These are phyloP conservation scores for Carex cristatella DNA, from an alignment of 176 grass and related monocot genomes.

Conservation along the genomic window DNA sequence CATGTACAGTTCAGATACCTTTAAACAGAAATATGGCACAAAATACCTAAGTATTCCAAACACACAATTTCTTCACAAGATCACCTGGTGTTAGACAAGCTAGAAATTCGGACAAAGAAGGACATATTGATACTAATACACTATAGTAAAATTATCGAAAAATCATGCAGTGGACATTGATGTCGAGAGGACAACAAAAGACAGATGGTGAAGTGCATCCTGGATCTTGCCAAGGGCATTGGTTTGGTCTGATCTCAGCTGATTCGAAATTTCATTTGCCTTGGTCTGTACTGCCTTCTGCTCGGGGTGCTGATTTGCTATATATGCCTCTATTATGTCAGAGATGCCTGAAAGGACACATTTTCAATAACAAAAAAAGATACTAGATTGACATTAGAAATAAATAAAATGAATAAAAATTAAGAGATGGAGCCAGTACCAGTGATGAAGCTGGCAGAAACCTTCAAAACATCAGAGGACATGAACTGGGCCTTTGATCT, in stretches of 20 bases:
- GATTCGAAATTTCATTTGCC: conserved; percentile 53
- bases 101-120: background rate
- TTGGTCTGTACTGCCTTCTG: conserved; percentile 60
- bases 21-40: background rate
- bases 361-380: conserved; percentile 14
- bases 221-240: conserved; percentile 66
- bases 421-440: conserved; percentile 32
- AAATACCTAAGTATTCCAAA: conserved; percentile 5
- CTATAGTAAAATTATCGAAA: background rate
- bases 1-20: background rate
- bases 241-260: conserved; percentile 57
- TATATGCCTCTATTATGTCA: conserved; percentile 74
- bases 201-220: conserved; percentile 73
- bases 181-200: conserved; percentile 65
- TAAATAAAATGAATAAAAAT: background rate
- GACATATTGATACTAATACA: background rate
- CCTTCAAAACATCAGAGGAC: conserved; percentile 61
- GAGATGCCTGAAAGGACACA: conserved; percentile 57
- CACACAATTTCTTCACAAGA: background rate
- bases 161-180: conserved; percentile 69
- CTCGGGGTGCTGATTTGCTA: conserved; percentile 40
- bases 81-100: background rate
- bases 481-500: conserved; percentile 75
- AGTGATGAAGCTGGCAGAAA: conserved; percentile 76
- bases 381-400: background rate